These are phyloP conservation scores for Cutaneotrichosporon mucoides DNA, from an alignment of 1,284 basidiomycete species.

Conservation along the genomic window DNA sequence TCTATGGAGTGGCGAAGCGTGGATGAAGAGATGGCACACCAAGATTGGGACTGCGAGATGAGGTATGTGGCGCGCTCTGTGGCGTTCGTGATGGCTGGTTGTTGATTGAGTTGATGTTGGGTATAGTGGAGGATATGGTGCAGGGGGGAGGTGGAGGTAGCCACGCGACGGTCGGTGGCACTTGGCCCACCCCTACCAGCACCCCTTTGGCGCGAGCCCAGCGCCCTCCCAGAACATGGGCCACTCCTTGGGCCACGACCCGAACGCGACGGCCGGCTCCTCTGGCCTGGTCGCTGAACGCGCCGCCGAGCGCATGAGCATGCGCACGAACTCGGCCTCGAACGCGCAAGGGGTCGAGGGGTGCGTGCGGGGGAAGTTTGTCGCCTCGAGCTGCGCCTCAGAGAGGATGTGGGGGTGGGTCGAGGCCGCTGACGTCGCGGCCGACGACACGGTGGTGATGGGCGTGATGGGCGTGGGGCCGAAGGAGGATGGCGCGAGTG, in stretches of 20 bases:
- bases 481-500: too few species aligned
- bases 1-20: not conserved
- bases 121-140: too few species aligned
- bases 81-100: too few species aligned
- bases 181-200: not conserved
- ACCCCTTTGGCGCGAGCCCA: slow-evolving; percentile 6
- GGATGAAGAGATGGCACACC: too few species aligned
- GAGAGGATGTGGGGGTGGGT: not conserved
- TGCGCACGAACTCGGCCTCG: slow-evolving; percentile 9
- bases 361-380: too few species aligned
- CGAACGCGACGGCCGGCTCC: not conserved
- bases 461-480: not conserved
- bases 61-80: too few species aligned
- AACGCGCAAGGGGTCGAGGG: not conserved
- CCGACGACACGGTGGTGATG: not conserved
- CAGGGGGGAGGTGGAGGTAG: too few species aligned
- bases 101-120: too few species aligned
- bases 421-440: not conserved
- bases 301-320: not conserved
- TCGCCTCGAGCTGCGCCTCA: not conserved
- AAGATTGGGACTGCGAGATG: too few species aligned
- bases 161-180: too few species aligned
- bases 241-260: slow-evolving; percentile 20
- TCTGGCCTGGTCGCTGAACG: not conserved
- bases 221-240: slow-evolving; percentile 25